Base-by-base conservation (phyloP, 1,284 basidiomycete species). In the Sanghuangporus sanghuang region DNA sequence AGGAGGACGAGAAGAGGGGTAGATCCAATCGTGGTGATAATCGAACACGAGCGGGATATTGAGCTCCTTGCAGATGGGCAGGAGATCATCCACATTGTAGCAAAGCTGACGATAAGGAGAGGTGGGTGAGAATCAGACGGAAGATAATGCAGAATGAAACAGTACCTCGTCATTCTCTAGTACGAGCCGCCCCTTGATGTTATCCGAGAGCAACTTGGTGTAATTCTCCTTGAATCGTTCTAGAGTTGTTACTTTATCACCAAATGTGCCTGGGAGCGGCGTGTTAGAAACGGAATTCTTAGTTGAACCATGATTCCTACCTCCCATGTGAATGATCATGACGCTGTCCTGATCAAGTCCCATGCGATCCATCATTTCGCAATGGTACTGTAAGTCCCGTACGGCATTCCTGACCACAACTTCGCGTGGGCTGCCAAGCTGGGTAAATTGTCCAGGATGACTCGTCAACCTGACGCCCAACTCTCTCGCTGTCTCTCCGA, bases 151-250 rank as follows among this genome's bases (percentile, higher is more conserved):
- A 57, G 36, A n/a, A 0, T 5, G 36, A 23, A 14, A 18, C 8
- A 11, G 7, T 55, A 90, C 90, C 78, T 96, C 95, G 71, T 96
- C 95, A 67, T 96, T 97, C 76, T 96, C 95, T 16, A 97, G 79
- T 0, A 95, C 95, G 23, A 96, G 74, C 42, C 95, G 80, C 5
- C 79, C 81, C 67, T 90, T 85, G 65, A 93, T 84, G 32, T 84
- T 83, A 35, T 82, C 76, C 2, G 87, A 81, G 6, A 96, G 77
- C 7, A 54, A 18, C 3, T 81, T 78, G 50, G 72, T 76, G 64
- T 92, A 90, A 7, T 87, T 90, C 65, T 85, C 78, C 71, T 86
- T 89, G 73, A 96, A 86, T 6, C 95, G 83, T 38, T 79, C 79
- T 1, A 95, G 76, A 0, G 95, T 86, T 2, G 81, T 79, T 18